Evolutionary conservation across 805 yeast genomes (phyloP).

Genomic region (Saturnispora galanensis): DNA sequence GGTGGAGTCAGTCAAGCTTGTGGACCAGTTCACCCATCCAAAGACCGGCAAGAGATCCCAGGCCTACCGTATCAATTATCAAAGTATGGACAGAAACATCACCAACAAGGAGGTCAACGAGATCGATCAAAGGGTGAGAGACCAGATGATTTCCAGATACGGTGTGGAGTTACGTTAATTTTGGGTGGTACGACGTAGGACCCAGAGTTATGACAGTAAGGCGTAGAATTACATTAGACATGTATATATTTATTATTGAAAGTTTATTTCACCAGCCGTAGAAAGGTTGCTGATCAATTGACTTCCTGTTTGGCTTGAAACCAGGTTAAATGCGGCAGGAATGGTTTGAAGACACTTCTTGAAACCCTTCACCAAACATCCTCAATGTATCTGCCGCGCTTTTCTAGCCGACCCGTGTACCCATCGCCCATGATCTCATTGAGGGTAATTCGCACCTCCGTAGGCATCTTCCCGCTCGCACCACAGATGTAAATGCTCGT

Average conservation of each 20-base stretch:
- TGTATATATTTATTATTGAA: not conserved
- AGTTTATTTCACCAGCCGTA: not conserved
- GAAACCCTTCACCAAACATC: constrained; percentile 63
- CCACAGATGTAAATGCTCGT: constrained; percentile 72
- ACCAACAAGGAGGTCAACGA: constrained; percentile 77
- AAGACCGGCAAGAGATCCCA: constrained; percentile 67
- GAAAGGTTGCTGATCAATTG: too few species aligned
- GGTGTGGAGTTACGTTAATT: constrained; percentile 43
- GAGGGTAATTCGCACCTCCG: constrained; percentile 63
- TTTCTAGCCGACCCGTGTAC: constrained; percentile 45
- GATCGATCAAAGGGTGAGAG: constrained; percentile 57
- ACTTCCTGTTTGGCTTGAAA: too few species aligned
- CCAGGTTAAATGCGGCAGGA: too few species aligned
- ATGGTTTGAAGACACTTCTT: not conserved
- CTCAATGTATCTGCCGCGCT: constrained; percentile 50
- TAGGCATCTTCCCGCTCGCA: constrained; percentile 91
- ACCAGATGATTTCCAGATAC: constrained; percentile 40
- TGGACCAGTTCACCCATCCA: constrained; percentile 82
- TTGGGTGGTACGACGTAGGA: not conserved
- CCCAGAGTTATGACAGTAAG: not conserved
- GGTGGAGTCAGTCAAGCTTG: constrained; percentile 71
- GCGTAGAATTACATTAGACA: not conserved
- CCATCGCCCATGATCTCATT: constrained; percentile 34
- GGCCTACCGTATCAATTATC: constrained; percentile 86
- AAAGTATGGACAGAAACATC: constrained; percentile 89